Conservation (phyloP, 2,329 filamentous ascomycete species). For the Arthrobotrys sphaeroides region DNA sequence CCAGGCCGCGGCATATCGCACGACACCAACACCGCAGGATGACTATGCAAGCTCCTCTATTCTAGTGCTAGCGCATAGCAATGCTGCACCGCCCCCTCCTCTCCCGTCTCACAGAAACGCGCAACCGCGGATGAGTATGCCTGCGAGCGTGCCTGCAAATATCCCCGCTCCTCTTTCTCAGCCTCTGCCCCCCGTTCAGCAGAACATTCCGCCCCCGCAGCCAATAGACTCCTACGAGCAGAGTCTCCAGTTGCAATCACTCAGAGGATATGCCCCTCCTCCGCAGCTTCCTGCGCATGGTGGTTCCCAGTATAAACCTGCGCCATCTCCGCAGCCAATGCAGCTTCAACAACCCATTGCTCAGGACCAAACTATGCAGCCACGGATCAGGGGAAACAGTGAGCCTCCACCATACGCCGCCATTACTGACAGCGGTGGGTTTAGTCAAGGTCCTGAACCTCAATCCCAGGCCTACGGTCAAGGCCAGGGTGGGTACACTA, state of each 20-base stretch:
- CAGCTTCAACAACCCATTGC: slow-evolving; percentile 18
- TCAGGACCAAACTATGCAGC: slow-evolving; percentile 11
- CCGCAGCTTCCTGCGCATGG: slow-evolving; percentile 28
- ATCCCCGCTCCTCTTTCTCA: neutral
- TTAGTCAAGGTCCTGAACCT: slow-evolving; percentile 13
- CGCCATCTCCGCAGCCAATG: slow-evolving; percentile 19
- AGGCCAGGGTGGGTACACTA: slow-evolving; percentile 1
- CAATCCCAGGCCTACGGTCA: slow-evolving; percentile 14
- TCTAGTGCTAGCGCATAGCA: slow-evolving; percentile 4
- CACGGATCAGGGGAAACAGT: slow-evolving; percentile 35
- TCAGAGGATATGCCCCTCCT: slow-evolving; percentile 34
- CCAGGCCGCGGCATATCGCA: slow-evolving; percentile 28
- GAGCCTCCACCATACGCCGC: slow-evolving; percentile 45
- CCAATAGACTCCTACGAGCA: slow-evolving; percentile 38
- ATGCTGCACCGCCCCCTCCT: slow-evolving; percentile 23
- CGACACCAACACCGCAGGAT: slow-evolving; percentile 17
- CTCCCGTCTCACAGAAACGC: slow-evolving; percentile 34
- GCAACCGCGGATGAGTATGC: slow-evolving; percentile 41
- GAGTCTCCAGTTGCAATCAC: slow-evolving; percentile 38
- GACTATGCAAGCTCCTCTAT: slow-evolving; percentile 29
- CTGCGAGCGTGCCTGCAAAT: slow-evolving; percentile 2
- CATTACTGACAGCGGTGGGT: slow-evolving; percentile 18
- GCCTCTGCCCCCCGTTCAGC: slow-evolving; percentile 11
- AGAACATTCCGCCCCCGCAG: slow-evolving; percentile 16
- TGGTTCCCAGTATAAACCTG: slow-evolving; percentile 25